Evolutionary conservation across 2,329 filamentous ascomycete genomes (phyloP), one percentile per base, ranked within the genome.

Genomic region (Nemania abortiva): DNA sequence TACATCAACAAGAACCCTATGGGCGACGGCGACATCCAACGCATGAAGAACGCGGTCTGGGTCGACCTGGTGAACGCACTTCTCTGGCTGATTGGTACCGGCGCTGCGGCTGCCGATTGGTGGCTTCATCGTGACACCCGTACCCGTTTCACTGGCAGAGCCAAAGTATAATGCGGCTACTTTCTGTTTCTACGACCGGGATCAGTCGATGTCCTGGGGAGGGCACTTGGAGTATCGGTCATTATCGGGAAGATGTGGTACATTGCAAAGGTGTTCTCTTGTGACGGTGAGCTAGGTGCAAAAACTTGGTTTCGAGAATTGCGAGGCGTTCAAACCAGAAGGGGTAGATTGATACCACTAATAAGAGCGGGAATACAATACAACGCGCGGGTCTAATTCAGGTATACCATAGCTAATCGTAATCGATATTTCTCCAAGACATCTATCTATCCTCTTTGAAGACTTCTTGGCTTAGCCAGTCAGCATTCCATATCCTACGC

Each of bases 1-100:
- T 97, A 91, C 84, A 92, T 97, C 77, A 81, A 88, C 63, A 90
- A 90, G 75, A 79, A 93, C 67, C 79, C 90, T 0, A 84, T 91
- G 77, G 90, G 89, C 15, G 86, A 92, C 77, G 74, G 75, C 49
- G 89, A 86, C 58, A 86, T 95, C 66, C 82, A 84, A 73, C 87
- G 92, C 65, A 97, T 97, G 94, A 94, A 94, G 83, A 90, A 91
- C 77, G 92, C 93, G 5, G 92, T 96, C 18, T 97, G 93, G 92
- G 85, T 97, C 54, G 92, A 95, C 79, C 80, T 97, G 59, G 83
- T 87, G 55, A 93, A 91, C 78, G 87, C 93, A 79, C 77, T 93
- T 15, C 84, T 97, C 59, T 97, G 94, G 94, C 81, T 94, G 58
- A 79, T 90, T 55, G 90, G 88, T 2, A 86, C 88, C 3, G 67